These are phyloP conservation scores for Abrus pulchellus DNA, from an alignment of 306 rosid genomes.

Conservation along the genomic window DNA sequence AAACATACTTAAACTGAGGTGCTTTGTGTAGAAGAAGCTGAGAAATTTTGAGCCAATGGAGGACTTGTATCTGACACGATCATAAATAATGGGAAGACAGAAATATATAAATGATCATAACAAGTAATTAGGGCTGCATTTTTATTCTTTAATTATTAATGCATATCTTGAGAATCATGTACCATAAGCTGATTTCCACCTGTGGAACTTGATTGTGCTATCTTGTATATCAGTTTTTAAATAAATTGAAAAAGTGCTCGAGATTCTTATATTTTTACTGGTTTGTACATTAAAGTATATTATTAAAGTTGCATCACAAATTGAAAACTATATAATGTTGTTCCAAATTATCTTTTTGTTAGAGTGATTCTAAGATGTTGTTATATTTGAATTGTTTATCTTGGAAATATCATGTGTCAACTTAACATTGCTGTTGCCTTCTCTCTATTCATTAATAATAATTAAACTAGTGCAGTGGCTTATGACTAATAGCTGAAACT, in stretches of 20 bases:
- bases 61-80: constrained; percentile 7
- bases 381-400: constrained; percentile 23
- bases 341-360: constrained; percentile 12
- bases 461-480: constrained; percentile 6
- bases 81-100: constrained; percentile 7
- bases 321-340: neutral
- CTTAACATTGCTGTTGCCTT: constrained; percentile 7
- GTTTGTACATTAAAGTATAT: constrained; percentile 17
- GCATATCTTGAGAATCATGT: neutral
- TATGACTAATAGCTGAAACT: constrained; percentile 20
- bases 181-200: constrained; percentile 18
- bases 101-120: constrained; percentile 22
- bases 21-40: constrained; percentile 31
- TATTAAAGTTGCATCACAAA: neutral
- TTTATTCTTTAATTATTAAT: neutral
- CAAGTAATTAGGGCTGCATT: neutral
- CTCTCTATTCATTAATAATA: neutral
- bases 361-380: constrained; percentile 8
- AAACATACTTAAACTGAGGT: neutral
- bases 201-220: constrained; percentile 13
- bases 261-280: constrained; percentile 8
- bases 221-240: constrained; percentile 17
- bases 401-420: constrained; percentile 9
- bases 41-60: constrained; percentile 9
- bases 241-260: constrained; percentile 11